These are phyloP conservation scores for Coix lacrymajobi DNA, from an alignment of 176 grass and related monocot genomes.

Conservation along the genomic window DNA sequence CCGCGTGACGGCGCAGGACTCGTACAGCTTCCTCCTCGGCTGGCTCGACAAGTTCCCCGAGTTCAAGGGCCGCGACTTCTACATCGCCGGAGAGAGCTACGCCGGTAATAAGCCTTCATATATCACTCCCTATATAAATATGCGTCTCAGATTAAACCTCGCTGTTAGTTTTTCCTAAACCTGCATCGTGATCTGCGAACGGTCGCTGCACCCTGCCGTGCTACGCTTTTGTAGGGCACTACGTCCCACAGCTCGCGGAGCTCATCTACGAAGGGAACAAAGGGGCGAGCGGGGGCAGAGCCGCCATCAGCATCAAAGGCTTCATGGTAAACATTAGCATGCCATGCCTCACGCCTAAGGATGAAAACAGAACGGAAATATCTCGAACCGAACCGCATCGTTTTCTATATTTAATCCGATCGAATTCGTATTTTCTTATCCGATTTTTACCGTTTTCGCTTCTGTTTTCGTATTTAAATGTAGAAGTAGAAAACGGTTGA, in stretches of 20 bases:
- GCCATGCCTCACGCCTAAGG: neutral
- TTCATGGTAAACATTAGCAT: conserved; percentile 59
- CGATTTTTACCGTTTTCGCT: too few species aligned
- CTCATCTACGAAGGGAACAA: conserved; percentile 86
- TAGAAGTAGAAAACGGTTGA: too few species aligned
- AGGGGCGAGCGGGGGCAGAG: conserved; percentile 34
- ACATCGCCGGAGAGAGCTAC: conserved; percentile 88
- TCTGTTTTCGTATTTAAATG: too few species aligned
- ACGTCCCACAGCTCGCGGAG: conserved; percentile 91
- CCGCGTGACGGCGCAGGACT: conserved; percentile 65
- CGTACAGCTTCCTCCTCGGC: conserved; percentile 62
- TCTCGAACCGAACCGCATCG: too few species aligned
- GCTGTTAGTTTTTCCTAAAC: neutral
- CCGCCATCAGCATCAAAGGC: conserved; percentile 81
- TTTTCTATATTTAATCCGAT: too few species aligned
- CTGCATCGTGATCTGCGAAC: neutral
- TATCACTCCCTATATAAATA: too few species aligned
- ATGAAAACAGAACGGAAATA: too few species aligned
- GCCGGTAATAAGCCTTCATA: conserved; percentile 36
- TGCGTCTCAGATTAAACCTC: neutral
- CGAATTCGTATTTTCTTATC: too few species aligned
- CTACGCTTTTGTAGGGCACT: conserved; percentile 63
- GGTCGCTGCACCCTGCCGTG: neutral
- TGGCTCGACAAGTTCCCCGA: conserved; percentile 80
- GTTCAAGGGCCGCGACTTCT: conserved; percentile 81